These are phyloP conservation scores for Naematelia aurantialba DNA, from an alignment of 768 basidiomycete genomes.

Conservation along the genomic window DNA sequence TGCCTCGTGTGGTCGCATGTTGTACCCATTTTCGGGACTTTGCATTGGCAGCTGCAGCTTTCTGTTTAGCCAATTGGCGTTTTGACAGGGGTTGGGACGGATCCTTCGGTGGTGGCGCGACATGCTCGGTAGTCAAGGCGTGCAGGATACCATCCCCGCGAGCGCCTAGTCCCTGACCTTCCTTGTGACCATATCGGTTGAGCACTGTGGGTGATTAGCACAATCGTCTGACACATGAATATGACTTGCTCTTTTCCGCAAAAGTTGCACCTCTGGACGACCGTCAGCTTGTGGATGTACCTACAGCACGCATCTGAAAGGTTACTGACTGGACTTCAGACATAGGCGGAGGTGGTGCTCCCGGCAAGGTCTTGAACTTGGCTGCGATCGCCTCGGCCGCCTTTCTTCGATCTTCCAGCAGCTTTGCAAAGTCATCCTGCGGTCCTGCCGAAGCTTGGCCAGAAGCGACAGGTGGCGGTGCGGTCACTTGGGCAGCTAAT, in stretches of 20 bases:
- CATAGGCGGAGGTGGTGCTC: conserved; percentile 6
- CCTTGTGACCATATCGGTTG: conserved; percentile 95
- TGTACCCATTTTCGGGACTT: conserved; percentile 46
- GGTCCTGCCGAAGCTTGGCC: conserved; percentile 1
- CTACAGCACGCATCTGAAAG: neutral
- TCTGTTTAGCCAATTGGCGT: conserved; percentile 48
- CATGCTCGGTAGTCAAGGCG: conserved; percentile 71
- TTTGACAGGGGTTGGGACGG: conserved; percentile 44
- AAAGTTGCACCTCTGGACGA: conserved; percentile 28
- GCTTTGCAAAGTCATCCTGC: conserved; percentile 21
- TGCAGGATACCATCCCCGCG: conserved; percentile 82
- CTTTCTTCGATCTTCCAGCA: conserved; percentile 36
- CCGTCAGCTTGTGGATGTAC: conserved; percentile 7
- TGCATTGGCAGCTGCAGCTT: conserved; percentile 38
- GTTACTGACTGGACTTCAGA: conserved; percentile 34
- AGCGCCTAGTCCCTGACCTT: conserved; percentile 85
- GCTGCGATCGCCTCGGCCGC: conserved; percentile 49
- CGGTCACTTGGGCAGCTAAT: neutral
- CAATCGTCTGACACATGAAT: neutral
- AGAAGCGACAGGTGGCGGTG: conserved; percentile 2
- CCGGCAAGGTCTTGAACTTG: conserved; percentile 28
- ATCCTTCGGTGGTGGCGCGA: conserved; percentile 54
- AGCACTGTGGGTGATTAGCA: conserved; percentile 57
- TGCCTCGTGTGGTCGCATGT: conserved; percentile 65
- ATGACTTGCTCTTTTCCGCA: conserved; percentile 43